Percentiles rank a stretch among this genome's conserved stretches.
Conservation (phyloP, 345 rosid genomes). For the Dimocarpus longan region DNA sequence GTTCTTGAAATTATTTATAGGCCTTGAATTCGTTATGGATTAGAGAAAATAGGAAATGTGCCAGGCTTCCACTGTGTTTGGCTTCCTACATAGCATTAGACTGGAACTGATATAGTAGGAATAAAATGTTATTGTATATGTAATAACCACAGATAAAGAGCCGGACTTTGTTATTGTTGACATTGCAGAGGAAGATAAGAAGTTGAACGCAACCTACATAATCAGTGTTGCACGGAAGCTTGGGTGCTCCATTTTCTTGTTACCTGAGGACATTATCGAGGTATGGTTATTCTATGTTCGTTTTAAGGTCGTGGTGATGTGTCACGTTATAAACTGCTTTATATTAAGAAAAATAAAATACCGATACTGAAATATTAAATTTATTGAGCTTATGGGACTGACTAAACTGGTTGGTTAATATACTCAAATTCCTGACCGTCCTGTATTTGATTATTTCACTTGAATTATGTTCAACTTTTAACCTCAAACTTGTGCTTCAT, state of each 20-base stretch:
- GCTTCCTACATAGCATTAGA: not conserved
- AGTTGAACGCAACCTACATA: constrained; percentile 88
- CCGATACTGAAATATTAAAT: no score
- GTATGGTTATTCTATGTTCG: constrained; percentile 30
- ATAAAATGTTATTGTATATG: not conserved
- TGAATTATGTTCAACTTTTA: not conserved
- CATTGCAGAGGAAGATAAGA: constrained; percentile 92
- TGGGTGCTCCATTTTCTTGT: constrained; percentile 95
- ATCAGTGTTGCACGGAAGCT: constrained; percentile 98
- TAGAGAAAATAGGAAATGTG: not conserved
- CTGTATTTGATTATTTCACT: constrained; percentile 1
- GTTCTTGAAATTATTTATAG: not conserved
- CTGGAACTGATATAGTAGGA: not conserved
- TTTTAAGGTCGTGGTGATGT: not conserved
- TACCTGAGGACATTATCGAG: constrained; percentile 98
- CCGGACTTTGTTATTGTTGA: constrained; percentile 19
- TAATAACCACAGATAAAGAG: not conserved
- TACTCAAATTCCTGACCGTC: not conserved
- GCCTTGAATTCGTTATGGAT: not conserved
- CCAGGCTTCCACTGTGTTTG: constrained; percentile 6
- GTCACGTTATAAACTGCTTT: not conserved
- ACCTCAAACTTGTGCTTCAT: not conserved
- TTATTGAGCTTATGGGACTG: no score
- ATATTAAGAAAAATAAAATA: not conserved
- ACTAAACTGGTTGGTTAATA: not conserved